Percentiles rank a stretch among this genome's conserved stretches.
These are phyloP conservation scores for Vicia sativa DNA, from an alignment of 306 rosid genomes.

Conservation along the genomic window DNA sequence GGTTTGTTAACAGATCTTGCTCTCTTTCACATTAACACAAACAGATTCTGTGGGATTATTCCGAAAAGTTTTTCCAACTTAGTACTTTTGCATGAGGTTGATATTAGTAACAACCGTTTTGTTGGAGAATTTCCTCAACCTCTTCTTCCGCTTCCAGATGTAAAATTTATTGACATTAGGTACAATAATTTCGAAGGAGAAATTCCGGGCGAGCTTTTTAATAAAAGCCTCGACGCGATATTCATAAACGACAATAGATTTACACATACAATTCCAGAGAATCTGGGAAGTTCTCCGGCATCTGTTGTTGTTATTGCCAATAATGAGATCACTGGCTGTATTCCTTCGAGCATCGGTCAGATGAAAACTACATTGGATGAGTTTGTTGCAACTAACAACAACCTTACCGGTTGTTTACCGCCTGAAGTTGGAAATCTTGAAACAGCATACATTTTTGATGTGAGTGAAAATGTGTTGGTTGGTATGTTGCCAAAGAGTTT, in stretches of 20 bases:
- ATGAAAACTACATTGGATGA: conserved; percentile 64
- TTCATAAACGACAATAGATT: conserved; percentile 70
- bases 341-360: conserved; percentile 63
- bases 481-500: conserved; percentile 60
- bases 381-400: conserved; percentile 49
- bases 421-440: conserved; percentile 50
- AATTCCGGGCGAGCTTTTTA: conserved; percentile 59
- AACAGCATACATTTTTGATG: conserved; percentile 44
- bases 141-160: conserved; percentile 44
- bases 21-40: conserved; percentile 66
- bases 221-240: conserved; percentile 52
- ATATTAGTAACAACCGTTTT: conserved; percentile 78
- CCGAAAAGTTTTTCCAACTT: conserved; percentile 59
- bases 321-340: conserved; percentile 60
- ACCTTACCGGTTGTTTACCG: conserved; percentile 67
- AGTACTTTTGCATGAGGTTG: conserved; percentile 56
- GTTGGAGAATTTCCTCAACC: conserved; percentile 68
- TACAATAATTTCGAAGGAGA: conserved; percentile 74
- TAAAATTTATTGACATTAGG: conserved; percentile 62
- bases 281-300: conserved; percentile 53
- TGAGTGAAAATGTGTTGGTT: conserved; percentile 49
- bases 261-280: conserved; percentile 60
- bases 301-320: conserved; percentile 63
- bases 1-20: conserved; percentile 67
- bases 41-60: conserved; percentile 76